These are phyloP conservation scores for Macrolepiota fuliginosa DNA, from an alignment of 768 basidiomycete species.

Conservation along the genomic window DNA sequence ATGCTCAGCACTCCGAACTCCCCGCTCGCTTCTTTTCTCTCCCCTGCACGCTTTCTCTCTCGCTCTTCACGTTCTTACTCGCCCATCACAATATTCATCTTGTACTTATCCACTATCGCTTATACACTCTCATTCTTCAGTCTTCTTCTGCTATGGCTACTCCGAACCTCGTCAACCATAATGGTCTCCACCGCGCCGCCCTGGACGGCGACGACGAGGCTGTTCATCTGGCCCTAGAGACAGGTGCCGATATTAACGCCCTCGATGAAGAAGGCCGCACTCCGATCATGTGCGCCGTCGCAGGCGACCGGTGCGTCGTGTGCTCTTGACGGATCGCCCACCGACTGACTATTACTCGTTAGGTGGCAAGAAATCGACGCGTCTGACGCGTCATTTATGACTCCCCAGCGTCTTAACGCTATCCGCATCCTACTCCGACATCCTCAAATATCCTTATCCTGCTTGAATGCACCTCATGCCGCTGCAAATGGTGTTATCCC, in stretches of 20 bases:
- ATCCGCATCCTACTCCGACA: constrained; percentile 55
- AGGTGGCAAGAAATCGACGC: constrained; percentile 73
- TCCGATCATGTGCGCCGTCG: constrained; percentile 65
- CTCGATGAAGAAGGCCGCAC: constrained; percentile 60
- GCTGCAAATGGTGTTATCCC: constrained; percentile 74
- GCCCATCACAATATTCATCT: neutral
- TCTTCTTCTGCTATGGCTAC: constrained; percentile 19
- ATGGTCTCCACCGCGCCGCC: constrained; percentile 52
- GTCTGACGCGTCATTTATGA: constrained; percentile 68
- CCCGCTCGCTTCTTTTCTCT: constrained; percentile 17
- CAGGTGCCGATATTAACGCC: constrained; percentile 69
- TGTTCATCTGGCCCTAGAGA: constrained; percentile 48
- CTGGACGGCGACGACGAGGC: constrained; percentile 53
- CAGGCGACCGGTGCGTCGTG: constrained; percentile 62
- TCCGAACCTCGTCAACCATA: constrained; percentile 32
- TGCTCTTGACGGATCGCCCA: neutral
- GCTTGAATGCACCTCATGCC: constrained; percentile 71
- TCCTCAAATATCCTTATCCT: constrained; percentile 60
- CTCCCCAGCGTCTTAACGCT: constrained; percentile 50
- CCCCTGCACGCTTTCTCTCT: neutral
- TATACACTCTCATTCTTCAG: constrained; percentile 9
- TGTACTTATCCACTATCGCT: constrained; percentile 8
- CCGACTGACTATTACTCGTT: constrained; percentile 12
- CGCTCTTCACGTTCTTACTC: constrained; percentile 7
- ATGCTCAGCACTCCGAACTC: constrained; percentile 13